Conservation (phyloP, 1,139 yeast species). For the Meyerozyma smithsonii region DNA sequence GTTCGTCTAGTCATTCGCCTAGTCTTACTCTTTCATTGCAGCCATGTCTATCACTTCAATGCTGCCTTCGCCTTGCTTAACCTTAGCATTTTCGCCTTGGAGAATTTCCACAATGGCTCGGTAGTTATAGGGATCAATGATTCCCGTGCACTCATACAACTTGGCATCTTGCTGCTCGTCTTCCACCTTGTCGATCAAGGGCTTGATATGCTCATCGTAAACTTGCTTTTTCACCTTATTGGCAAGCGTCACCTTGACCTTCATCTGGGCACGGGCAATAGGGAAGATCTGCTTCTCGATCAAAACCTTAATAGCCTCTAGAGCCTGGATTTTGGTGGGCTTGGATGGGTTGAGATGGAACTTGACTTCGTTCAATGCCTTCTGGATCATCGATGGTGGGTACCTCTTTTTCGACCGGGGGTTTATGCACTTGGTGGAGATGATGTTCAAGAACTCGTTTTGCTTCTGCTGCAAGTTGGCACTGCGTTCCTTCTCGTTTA, state of each 20-base stretch:
- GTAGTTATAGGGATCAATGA: conserved; percentile 87
- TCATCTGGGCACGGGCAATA: conserved; percentile 92
- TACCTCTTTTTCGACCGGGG: conserved; percentile 87
- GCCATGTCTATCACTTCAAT: conserved; percentile 91
- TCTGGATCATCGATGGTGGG: conserved; percentile 91
- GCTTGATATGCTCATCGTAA: conserved; percentile 45
- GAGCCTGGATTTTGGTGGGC: conserved; percentile 81
- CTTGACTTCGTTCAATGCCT: conserved; percentile 74
- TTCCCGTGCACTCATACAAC: conserved; percentile 59
- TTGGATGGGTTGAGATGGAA: conserved; percentile 77
- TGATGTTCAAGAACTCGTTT: conserved; percentile 77
- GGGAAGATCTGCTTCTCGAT: conserved; percentile 82
- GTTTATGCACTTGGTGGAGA: conserved; percentile 87
- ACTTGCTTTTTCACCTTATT: conserved; percentile 47
- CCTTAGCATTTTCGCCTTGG: conserved; percentile 45
- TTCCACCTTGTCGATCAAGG: conserved; percentile 50
- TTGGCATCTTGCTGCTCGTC: conserved; percentile 45
- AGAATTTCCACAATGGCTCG: conserved; percentile 63
- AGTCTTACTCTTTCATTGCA: conserved; percentile 53
- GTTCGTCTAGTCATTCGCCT: neutral
- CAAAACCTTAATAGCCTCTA: conserved; percentile 81
- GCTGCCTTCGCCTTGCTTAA: conserved; percentile 53
- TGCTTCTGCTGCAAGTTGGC: conserved; percentile 71
- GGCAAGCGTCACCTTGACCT: conserved; percentile 55
- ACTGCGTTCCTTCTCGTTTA: conserved; percentile 88